Base-by-base conservation (phyloP, 306 rosid genomes). In the Quercus ilex region DNA sequence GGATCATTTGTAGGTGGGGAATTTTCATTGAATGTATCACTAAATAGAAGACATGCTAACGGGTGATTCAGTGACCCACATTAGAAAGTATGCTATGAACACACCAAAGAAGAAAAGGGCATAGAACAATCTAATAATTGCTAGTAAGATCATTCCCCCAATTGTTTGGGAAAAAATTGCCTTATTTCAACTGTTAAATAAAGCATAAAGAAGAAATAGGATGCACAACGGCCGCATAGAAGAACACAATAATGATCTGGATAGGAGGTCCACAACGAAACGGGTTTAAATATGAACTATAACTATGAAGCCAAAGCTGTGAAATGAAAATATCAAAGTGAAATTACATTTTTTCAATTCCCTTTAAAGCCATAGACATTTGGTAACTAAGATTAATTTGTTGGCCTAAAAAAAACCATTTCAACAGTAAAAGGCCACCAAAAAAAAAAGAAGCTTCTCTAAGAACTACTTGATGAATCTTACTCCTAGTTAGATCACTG, bases 21-120 rank as follows among this genome's bases (percentile, higher is more conserved):
- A 80, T 94, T 94, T 80, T 94, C 98, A 20, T 94, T 94, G 85
- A 94, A 94, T 30, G 98, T 92, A 84, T 94, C 98, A 70, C 98
- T 94, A 86, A 90, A 87, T 81, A 63, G 41, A 30, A 30, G 85
- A 82, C 30, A 72, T 46, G 74, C 64, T 55, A 75, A 33, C 4
- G 55, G 19, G 56, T 12, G 79, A 9, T 72, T 86, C 60, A 82
- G 77, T 38, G 75, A 74, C 11, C 71, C 38, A 41, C 20, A 23
- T 19, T 69, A 73, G 82, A 43, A 82, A 81, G 26, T 55, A 75
- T 46, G 51, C 43, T 75, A 62, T 74, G 20, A 57, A 35, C 43
- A 21, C 31, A 31, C 19, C 73, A 59, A 31, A 65, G 13, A 51
- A 67, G 20, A 19, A 49, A 76, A 55, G 26, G 57, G n/a, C 8